Evolutionary conservation across 1,284 basidiomycete species (phyloP).

Genomic region (Heterobasidion occidentale): DNA sequence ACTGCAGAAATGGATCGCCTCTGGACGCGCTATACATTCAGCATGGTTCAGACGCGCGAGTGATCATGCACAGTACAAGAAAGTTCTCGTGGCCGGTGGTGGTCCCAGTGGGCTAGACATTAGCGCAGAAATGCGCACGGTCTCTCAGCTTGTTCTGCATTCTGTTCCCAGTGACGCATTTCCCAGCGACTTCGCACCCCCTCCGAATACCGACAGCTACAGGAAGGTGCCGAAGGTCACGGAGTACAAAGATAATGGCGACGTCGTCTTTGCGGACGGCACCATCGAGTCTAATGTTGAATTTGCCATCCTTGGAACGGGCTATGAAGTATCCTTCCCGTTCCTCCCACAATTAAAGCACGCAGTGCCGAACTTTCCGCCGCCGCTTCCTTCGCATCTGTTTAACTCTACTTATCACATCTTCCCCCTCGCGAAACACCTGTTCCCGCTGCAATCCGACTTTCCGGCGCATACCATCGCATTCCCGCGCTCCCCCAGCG

Average conservation of each 20-base stretch:
- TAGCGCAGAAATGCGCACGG: slow-evolving; percentile 41
- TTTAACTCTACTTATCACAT: slow-evolving; percentile 57
- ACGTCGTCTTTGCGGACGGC: slow-evolving; percentile 54
- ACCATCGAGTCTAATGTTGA: slow-evolving; percentile 46
- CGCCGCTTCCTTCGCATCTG: slow-evolving; percentile 39
- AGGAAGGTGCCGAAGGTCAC: slow-evolving; percentile 36
- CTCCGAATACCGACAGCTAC: slow-evolving; percentile 27
- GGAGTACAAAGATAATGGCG: slow-evolving; percentile 33
- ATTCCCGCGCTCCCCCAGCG: slow-evolving; percentile 54
- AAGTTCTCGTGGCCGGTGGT: slow-evolving; percentile 59
- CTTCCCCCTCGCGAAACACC: slow-evolving; percentile 50
- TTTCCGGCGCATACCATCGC: slow-evolving; percentile 48
- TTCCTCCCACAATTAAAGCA: slow-evolving; percentile 39
- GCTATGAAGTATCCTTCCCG: slow-evolving; percentile 56
- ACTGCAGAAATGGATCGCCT: slow-evolving; percentile 44
- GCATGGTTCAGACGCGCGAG: slow-evolving; percentile 56
- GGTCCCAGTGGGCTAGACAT: slow-evolving; percentile 69
- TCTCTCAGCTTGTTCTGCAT: slow-evolving; percentile 42
- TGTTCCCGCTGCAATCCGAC: slow-evolving; percentile 40
- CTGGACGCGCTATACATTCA: slow-evolving; percentile 48
- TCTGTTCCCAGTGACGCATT: slow-evolving; percentile 35
- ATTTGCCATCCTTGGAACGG: slow-evolving; percentile 65
- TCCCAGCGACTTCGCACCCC: slow-evolving; percentile 10
- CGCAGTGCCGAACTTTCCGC: slow-evolving; percentile 31
- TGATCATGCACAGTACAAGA: slow-evolving; percentile 28